Base-by-base conservation (phyloP, 2,329 filamentous ascomycete genomes). In the Iodosphaeria phyllophila region DNA sequence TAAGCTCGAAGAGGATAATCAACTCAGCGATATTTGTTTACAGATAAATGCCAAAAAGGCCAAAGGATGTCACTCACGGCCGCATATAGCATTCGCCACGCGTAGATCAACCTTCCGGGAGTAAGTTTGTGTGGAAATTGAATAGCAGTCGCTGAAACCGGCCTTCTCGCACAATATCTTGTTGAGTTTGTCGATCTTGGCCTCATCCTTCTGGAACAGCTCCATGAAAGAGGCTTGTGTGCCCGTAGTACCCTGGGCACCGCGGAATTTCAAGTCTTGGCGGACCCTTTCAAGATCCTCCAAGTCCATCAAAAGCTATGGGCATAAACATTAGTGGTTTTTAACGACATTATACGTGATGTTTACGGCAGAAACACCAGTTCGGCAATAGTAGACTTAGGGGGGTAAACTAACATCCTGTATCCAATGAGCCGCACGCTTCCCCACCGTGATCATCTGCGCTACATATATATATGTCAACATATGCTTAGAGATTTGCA, bases 261-360 rank as follows among this genome's bases (percentile, higher is more conserved):
- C 42, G 29, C 82, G 72, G 58, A 91, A 86, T 31, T 64, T 59
- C 22, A 92, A 63, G 18, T 71, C 67, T 9, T 63, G 54, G 17
- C 74, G 66, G 5, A 70, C 74, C 21, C 62, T 55, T 52, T 84
- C 74, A 20, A 92, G 60, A 39, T 72, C 69, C 30, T 72, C 57
- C 25, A 92, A 59, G 38, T 91, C 82, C 51, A 82, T 68, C 32
- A 78, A 48, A 12, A 83, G 56, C 39, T 20, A 20, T 10, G n/a
- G n/a, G n/a, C n/a, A n/a, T n/a, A n/a, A n/a, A n/a, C n/a, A n/a
- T n/a, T n/a, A n/a, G n/a, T n/a, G n/a, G n/a, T n/a, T n/a, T n/a
- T n/a, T n/a, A n/a, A n/a, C n/a, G n/a, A n/a, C n/a, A n/a, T n/a
- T n/a, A n/a, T n/a, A n/a, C n/a, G n/a, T n/a, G n/a, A n/a, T n/a